These are phyloP conservation scores for Castanea mollissima DNA, from an alignment of 306 rosid species.

Conservation along the genomic window DNA sequence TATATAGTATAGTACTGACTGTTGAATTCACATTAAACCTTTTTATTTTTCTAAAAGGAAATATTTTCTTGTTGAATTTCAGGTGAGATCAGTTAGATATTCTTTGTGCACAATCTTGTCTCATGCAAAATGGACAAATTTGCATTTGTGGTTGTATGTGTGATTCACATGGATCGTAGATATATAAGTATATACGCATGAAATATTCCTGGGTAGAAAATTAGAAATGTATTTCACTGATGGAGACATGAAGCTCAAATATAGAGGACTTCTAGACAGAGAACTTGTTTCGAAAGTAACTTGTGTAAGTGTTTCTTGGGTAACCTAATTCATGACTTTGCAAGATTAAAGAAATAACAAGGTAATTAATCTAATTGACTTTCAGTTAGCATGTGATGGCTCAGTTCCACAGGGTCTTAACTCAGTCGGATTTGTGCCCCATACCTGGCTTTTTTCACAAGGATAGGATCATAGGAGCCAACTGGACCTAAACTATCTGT, in stretches of 20 bases:
- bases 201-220: not conserved
- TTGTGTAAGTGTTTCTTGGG: constrained; percentile 28
- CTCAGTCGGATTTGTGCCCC: not conserved
- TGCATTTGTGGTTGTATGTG: not conserved
- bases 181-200: no score
- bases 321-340: constrained; percentile 52
- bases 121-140: not conserved
- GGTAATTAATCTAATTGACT: constrained; percentile 10
- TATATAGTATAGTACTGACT: not conserved
- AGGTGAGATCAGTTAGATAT: not conserved
- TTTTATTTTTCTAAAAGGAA: constrained; percentile 1
- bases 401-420: not conserved
- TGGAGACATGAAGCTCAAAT: constrained; percentile 14
- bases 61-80: not conserved
- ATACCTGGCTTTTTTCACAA: not conserved
- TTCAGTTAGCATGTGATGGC: not conserved
- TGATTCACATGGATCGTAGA: not conserved
- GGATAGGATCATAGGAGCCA: not conserved
- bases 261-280: constrained; percentile 3
- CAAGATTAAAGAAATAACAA: constrained; percentile 15
- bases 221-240: not conserved
- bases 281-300: constrained; percentile 11
- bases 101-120: not conserved
- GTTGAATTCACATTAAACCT: constrained; percentile 3
- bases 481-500: not conserved